Base-by-base conservation (phyloP, 352 stramenopile species). In the Globisporangium sylvaticum region DNA sequence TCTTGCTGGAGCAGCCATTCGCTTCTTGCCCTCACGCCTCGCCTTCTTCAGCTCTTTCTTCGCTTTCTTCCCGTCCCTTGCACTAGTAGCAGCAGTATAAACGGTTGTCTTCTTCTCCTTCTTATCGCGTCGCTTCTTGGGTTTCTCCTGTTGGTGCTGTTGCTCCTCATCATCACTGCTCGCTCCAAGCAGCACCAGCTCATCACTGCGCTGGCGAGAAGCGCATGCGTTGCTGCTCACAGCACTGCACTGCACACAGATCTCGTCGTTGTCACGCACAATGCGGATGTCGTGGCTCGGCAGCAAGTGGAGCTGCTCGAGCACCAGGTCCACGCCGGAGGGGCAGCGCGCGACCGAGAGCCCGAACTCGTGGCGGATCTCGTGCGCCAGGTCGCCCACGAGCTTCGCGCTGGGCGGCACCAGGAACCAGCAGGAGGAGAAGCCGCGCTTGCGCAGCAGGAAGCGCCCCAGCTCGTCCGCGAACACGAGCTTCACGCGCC, bases 381-480 rank as follows among this genome's bases (percentile, higher is more conserved):
- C 74, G 57, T 89, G 68, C 59, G 79, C 61, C 67, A 94, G 55
- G 59, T 94, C 86, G 39, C 83, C 81, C 42, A 94, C 83, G 15
- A 89, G 54, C 55, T 75, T 76, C 29, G 61, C 75, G 8, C 74
- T 67, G 1, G n/a, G 48, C 14, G 86, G 79, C 9, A 94, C 52
- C 22, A 92, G 67, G 60, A 83, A 92, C 83, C 83, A 94, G 66
- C 86, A 92, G 18, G 78, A 70, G 27, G 72, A 70, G 64, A 90
- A 91, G 0, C 83, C 83, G 52, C 75, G 78, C 0, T 63, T 64
- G 8, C 76, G 77, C 61, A 73, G 70, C 60, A 94, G 62, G 27
- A 84, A 73, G 32, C 69, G 70, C 37, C 59, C 79, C 24, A 91
- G 62, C 10, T 82, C 82, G 31, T 88, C 83, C 29, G 54, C 61